Conservation (phyloP, 768 basidiomycete genomes). For the Lentinus brumalis region DNA sequence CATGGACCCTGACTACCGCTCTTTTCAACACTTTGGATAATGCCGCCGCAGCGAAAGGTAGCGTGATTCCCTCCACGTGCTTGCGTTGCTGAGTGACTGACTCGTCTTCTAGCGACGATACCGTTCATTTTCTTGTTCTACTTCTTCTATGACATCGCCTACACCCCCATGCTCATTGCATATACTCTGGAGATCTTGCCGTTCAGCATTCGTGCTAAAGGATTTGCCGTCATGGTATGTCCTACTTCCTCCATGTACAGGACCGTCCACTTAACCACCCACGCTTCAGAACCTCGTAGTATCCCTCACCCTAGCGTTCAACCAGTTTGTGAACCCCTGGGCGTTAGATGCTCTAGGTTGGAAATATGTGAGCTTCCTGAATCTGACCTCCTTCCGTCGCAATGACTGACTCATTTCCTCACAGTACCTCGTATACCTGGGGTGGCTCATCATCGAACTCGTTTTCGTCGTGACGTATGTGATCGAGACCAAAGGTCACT, state of each 20-base stretch:
- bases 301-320: constrained; percentile 71
- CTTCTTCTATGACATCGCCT: constrained; percentile 66
- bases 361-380: constrained; percentile 36
- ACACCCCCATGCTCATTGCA: constrained; percentile 68
- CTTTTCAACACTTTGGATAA: constrained; percentile 35
- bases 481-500: constrained; percentile 62
- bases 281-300: constrained; percentile 56
- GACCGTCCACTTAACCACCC: not conserved
- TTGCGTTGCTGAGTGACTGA: not conserved
- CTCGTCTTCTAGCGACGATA: constrained; percentile 48
- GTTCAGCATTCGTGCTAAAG: constrained; percentile 77
- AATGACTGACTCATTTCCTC: not conserved
- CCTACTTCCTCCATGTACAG: not conserved
- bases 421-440: constrained; percentile 61
- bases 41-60: constrained; percentile 37
- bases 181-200: constrained; percentile 81
- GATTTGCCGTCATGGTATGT: constrained; percentile 72
- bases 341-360: constrained; percentile 54
- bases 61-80: not conserved
- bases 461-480: constrained; percentile 55
- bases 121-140: constrained; percentile 65
- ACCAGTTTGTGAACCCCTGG: constrained; percentile 79
- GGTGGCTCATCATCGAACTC: constrained; percentile 65
- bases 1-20: constrained; percentile 56
- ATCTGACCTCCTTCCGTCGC: not conserved